Evolutionary conservation across 2,329 filamentous ascomycete species (phyloP), one percentile per base, ranked within the genome.

Genomic region (Helotiales sp.): DNA sequence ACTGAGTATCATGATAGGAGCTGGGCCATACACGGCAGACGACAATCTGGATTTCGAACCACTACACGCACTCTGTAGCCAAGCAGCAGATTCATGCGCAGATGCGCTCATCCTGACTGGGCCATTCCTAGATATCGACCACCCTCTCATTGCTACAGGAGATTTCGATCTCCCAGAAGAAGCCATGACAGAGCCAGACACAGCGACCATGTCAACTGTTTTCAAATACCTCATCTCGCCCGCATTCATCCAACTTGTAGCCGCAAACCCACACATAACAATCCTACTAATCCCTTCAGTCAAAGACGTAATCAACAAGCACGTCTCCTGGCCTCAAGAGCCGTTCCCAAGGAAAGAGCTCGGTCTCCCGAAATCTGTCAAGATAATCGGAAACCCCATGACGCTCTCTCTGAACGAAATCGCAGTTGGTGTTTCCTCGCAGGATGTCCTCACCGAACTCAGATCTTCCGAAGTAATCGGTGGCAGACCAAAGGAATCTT

Each of bases 31-130:
- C 79, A 97, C 94, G 0, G 89, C 93, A 2, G 94, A 98, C 73
- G 92, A 95, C 75, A 96, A 96, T 75, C 88, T 99, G 54, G 91
- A 93, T 71, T 99, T 94, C 76, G 92, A 96, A 75, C 91, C 95
- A 7, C 82, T 99, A 1, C 89, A 93, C 74, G 88, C 92, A 32
- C 85, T 99, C 17, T 95, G 95, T 77, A 86, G 86, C 72, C 89
- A 90, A 74, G 93, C 94, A 8, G 89, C 88, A 17, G 88, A 93
- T 70, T 87, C 85, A 24, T 89, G 87, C 70, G 91, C 90, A 11
- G 96, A 99, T 77, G 87, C 88, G 2, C 81, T 99, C 30, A 85
- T 98, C 50, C 84, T 99, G 8, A 83, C 87, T 3, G 96, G 96
- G 0, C 96, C 96, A 0, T 97, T 99, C 77, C 85, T 99, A 71